These are phyloP conservation scores for Lipomyces chichibuensis DNA, from an alignment of 805 yeast genomes.

Conservation along the genomic window DNA sequence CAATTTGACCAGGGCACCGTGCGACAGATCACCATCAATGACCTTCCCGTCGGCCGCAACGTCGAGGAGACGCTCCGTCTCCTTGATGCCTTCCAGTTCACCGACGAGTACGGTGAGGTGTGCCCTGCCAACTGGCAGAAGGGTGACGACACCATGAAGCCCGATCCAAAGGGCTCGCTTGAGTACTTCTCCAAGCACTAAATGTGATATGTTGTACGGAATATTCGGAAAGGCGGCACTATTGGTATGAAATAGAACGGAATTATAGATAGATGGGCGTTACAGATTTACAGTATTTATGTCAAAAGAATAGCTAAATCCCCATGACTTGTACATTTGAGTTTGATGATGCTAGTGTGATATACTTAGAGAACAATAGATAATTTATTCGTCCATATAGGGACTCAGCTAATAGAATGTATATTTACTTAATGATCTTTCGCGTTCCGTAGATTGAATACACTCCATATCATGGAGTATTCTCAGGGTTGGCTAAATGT, in stretches of 20 bases:
- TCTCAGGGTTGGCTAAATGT: neutral
- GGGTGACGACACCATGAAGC: slow-evolving; percentile 91
- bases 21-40: slow-evolving; percentile 98
- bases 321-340: slow-evolving; percentile 2
- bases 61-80: slow-evolving; percentile 98
- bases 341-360: neutral
- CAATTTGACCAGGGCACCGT: slow-evolving; percentile 59
- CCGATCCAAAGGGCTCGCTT: slow-evolving; percentile 76
- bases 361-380: neutral
- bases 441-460: no score
- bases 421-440: neutral
- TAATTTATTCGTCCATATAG: neutral
- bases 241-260: neutral
- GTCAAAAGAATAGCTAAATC: neutral
- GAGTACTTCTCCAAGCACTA: slow-evolving; percentile 58
- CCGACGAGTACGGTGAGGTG: slow-evolving; percentile 98
- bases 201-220: neutral
- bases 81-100: slow-evolving; percentile 99
- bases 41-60: slow-evolving; percentile 98
- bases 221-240: neutral
- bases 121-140: slow-evolving; percentile 99
- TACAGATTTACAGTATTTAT: neutral
- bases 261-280: neutral
- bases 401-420: neutral
- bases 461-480: no score